A percentile compares a stretch with the other conserved stretches of the same genome.
Evolutionary conservation across 2,329 filamentous ascomycete genomes (phyloP).

Genomic region (Periconia macrospinosa): DNA sequence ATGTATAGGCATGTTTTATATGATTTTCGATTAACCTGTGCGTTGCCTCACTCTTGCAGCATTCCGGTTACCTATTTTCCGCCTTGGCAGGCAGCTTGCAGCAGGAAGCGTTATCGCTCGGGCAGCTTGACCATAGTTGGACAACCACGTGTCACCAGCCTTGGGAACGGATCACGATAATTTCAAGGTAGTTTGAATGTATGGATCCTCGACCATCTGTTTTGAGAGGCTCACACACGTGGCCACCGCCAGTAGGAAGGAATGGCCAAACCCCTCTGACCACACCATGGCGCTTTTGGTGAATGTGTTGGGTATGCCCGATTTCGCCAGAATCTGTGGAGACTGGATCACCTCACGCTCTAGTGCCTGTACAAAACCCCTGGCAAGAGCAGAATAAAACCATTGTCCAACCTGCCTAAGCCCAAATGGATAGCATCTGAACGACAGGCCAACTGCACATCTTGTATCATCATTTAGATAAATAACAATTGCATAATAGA

Average conservation of each 20-base stretch:
- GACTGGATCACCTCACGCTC: neutral
- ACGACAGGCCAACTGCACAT: neutral
- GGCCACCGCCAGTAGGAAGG: neutral
- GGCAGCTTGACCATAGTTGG: slow-evolving; percentile 1
- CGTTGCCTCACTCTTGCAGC: slow-evolving; percentile 2
- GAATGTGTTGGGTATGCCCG: neutral
- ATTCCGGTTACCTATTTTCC: neutral
- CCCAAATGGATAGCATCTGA: neutral
- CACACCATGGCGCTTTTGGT: neutral
- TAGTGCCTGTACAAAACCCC: slow-evolving; percentile 9
- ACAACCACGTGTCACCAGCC: neutral
- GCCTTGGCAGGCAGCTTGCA: neutral
- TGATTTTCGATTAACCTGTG: slow-evolving; percentile 2
- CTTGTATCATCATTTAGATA: neutral
- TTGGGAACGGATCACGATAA: neutral
- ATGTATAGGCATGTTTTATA: neutral
- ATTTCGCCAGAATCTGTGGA: neutral
- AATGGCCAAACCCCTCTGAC: neutral
- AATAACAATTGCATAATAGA: neutral
- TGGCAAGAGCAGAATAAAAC: neutral
- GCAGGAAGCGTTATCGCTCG: slow-evolving; percentile 2
- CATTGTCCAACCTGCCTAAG: neutral
- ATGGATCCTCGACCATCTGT: neutral
- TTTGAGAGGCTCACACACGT: neutral
- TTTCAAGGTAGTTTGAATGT: neutral